A percentile compares a stretch with the other conserved stretches of the same genome.
phyloP scores from a whole-genome alignment of 352 stramenopile species.

The Phytophthora pluvialis region DNA sequence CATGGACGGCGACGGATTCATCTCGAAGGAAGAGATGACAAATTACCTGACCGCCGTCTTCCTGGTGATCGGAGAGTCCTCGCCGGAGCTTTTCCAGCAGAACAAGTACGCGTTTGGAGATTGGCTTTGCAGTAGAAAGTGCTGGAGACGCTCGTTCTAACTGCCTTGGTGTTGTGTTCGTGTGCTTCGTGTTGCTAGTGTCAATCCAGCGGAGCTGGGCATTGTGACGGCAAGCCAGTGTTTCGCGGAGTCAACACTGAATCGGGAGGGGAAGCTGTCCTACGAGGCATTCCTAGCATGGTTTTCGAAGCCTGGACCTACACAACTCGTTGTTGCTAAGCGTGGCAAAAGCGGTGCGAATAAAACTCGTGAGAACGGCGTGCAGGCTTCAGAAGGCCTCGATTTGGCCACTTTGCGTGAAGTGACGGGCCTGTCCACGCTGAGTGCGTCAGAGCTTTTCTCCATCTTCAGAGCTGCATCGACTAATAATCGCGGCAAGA shows the following conservation, averaged over 20 bases:
- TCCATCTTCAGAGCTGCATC: conserved; percentile 55
- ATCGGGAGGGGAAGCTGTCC: conserved; percentile 71
- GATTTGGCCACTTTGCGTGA: conserved; percentile 51
- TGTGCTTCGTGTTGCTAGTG: conserved; percentile 31
- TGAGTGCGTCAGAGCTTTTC: conserved; percentile 69
- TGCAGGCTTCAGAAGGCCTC: conserved; percentile 21
- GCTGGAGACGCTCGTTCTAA: conserved; percentile 1
- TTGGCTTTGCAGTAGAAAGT: background rate
- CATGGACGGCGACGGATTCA: conserved; percentile 81
- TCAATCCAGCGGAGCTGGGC: conserved; percentile 69
- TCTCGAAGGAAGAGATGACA: conserved; percentile 85
- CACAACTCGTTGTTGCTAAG: conserved; percentile 41
- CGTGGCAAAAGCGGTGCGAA: conserved; percentile 1
- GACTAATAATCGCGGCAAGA: conserved; percentile 14
- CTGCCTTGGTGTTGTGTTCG: background rate
- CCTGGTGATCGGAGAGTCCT: conserved; percentile 74
- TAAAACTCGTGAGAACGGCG: conserved; percentile 15
- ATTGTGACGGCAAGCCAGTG: conserved; percentile 75
- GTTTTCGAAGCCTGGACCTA: conserved; percentile 75
- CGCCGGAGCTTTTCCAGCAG: conserved; percentile 72
- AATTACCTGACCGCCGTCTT: conserved; percentile 90
- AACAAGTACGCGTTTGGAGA: conserved; percentile 54
- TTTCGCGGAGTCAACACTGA: conserved; percentile 74
- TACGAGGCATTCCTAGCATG: conserved; percentile 79
- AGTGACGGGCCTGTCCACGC: conserved; percentile 53